Percentiles rank a stretch among this genome's conserved stretches.
Evolutionary conservation across 169 alveolate genomes (phyloP).

Genomic region (Perkinsus marinus): DNA sequence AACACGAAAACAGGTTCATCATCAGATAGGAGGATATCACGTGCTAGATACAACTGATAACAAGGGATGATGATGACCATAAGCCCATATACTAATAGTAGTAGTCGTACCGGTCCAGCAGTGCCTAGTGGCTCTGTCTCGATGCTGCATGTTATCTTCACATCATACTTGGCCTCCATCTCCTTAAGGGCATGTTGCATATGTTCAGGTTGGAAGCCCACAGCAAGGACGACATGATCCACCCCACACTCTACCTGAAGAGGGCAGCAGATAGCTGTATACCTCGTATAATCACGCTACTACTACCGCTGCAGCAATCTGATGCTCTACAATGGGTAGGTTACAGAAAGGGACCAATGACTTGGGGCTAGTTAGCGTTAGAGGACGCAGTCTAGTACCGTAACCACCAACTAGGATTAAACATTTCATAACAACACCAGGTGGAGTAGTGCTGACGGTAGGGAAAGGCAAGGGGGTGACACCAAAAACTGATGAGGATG

Average conservation of each 20-base stretch:
- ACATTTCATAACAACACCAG: conserved; percentile 73
- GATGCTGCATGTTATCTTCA: conserved; percentile 73
- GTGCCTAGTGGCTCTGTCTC: conserved; percentile 95
- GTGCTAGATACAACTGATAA: conserved; percentile 64
- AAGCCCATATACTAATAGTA: not conserved
- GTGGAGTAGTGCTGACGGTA: not conserved
- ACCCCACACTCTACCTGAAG: conserved; percentile 16
- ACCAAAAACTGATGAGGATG: too few relatives aligned
- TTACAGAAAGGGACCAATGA: conserved; percentile 89
- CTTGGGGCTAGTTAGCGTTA: conserved; percentile 88
- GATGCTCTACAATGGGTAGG: conserved; percentile 79
- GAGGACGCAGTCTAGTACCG: conserved; percentile 95
- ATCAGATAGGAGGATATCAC: conserved; percentile 51
- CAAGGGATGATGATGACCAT: conserved; percentile 41
- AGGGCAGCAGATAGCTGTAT: not conserved
- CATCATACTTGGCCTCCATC: conserved; percentile 58
- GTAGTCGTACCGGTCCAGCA: conserved; percentile 58
- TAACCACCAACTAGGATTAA: conserved; percentile 93
- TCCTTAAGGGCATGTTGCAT: conserved; percentile 50
- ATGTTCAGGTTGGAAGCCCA: conserved; percentile 60
- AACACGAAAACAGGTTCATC: conserved; percentile 75
- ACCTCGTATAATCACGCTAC: not conserved
- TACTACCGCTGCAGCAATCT: conserved; percentile 36
- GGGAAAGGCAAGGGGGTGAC: not conserved
- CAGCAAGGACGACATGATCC: conserved; percentile 61